Evolutionary conservation across 2,329 filamentous ascomycete genomes (phyloP).

Genomic region (Diaporthe citrichinensis): DNA sequence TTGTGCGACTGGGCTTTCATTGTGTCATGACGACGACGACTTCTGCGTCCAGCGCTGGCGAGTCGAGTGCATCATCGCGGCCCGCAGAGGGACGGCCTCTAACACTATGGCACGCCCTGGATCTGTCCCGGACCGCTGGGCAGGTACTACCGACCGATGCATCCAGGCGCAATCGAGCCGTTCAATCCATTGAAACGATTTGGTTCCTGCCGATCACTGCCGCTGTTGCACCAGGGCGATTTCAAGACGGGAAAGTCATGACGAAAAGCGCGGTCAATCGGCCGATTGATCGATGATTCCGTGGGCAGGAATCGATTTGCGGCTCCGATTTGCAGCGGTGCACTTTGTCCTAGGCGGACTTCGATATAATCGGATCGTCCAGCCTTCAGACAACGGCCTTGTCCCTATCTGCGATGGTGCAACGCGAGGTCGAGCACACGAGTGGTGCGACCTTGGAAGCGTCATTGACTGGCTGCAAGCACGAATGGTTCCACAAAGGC

Average conservation of each 20-base stretch:
- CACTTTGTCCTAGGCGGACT: constrained; percentile 6
- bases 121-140: constrained; percentile 7
- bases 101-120: neutral
- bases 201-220: constrained; percentile 33
- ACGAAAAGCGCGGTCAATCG: constrained; percentile 13
- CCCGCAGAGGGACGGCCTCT: neutral
- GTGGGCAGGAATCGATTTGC: neutral
- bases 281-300: constrained; percentile 23
- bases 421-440: neutral
- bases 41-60: neutral
- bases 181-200: neutral
- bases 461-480: constrained; percentile 15
- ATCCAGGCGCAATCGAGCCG: neutral
- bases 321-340: neutral
- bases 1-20: neutral
- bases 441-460: constrained; percentile 12
- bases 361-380: neutral
- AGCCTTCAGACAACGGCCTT: constrained; percentile 4
- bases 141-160: neutral
- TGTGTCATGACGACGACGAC: constrained; percentile 38
- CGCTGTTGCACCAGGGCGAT: neutral
- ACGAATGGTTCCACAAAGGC: neutral
- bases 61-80: constrained; percentile 18
- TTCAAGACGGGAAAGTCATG: constrained; percentile 19
- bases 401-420: neutral